Conservation (phyloP, 2,329 filamentous ascomycete genomes). For the Uncinocarpus reesii region DNA sequence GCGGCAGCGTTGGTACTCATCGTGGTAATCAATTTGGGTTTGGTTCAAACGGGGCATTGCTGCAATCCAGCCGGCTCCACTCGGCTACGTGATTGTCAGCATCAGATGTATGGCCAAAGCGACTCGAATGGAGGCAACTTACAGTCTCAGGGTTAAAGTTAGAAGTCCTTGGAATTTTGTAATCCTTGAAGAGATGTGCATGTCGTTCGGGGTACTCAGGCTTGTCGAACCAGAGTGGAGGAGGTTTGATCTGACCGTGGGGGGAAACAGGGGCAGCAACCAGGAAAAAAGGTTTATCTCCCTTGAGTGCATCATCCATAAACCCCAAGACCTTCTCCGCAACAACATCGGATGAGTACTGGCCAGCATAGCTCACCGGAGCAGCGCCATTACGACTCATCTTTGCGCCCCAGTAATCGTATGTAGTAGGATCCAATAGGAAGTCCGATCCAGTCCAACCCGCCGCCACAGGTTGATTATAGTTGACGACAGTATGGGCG, state of each 20-base stretch:
- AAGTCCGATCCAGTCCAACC: slow-evolving; percentile 54
- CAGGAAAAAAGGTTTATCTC: slow-evolving; percentile 53
- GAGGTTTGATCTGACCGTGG: slow-evolving; percentile 41
- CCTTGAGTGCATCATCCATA: slow-evolving; percentile 47
- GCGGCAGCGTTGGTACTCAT: slow-evolving; percentile 43
- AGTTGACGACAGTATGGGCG: slow-evolving; percentile 50
- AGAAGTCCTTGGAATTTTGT: slow-evolving; percentile 48
- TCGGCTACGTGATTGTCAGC: no score
- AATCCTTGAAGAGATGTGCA: slow-evolving; percentile 42
- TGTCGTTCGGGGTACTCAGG: slow-evolving; percentile 24
- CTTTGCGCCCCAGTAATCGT: slow-evolving; percentile 53
- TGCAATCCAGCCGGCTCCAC: slow-evolving; percentile 40
- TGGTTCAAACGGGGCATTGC: slow-evolving; percentile 38
- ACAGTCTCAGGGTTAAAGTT: slow-evolving; percentile 55
- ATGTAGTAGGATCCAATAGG: slow-evolving; percentile 56
- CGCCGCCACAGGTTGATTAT: slow-evolving; percentile 46
- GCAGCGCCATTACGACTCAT: slow-evolving; percentile 49
- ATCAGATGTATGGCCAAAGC: no score
- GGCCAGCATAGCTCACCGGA: slow-evolving; percentile 45
- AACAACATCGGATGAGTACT: slow-evolving; percentile 50
- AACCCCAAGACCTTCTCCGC: slow-evolving; percentile 47
- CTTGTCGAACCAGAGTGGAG: slow-evolving; percentile 28
- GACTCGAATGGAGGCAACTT: slow-evolving; percentile 3
- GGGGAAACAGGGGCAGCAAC: slow-evolving; percentile 55
- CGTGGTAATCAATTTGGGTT: slow-evolving; percentile 42